These are phyloP conservation scores for Russula virescens DNA, from an alignment of 768 basidiomycete species.

Conservation along the genomic window DNA sequence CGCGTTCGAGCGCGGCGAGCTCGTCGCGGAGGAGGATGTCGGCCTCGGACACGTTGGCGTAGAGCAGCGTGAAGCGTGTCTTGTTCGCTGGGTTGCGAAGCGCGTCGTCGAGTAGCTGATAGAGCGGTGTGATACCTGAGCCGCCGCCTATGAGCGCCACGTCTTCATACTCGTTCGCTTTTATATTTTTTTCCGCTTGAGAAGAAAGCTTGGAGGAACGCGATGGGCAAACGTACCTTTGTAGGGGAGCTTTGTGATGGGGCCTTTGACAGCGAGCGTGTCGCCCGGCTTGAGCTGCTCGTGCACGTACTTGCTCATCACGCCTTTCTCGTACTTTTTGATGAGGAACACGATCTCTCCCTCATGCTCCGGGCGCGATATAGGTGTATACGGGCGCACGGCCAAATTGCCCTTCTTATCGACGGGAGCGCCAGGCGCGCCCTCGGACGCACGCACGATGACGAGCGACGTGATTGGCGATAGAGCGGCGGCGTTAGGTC, in stretches of 20 bases:
- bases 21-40: slow-evolving; percentile 87
- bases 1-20: slow-evolving; percentile 62
- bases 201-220: background rate
- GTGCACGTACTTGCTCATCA: slow-evolving; percentile 80
- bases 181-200: background rate
- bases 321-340: slow-evolving; percentile 80
- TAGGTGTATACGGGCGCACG: slow-evolving; percentile 89
- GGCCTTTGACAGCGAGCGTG: slow-evolving; percentile 82
- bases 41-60: slow-evolving; percentile 81
- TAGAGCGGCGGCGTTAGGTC: slow-evolving; percentile 61
- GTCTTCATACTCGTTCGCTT: slow-evolving; percentile 79
- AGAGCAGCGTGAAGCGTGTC: slow-evolving; percentile 92
- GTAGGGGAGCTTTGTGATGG: slow-evolving; percentile 82
- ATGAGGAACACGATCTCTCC: slow-evolving; percentile 78
- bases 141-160: slow-evolving; percentile 92
- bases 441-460: slow-evolving; percentile 66
- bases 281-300: slow-evolving; percentile 71
- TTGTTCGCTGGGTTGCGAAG: slow-evolving; percentile 71
- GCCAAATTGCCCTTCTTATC: slow-evolving; percentile 83
- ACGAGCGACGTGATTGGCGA: slow-evolving; percentile 77
- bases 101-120: slow-evolving; percentile 74
- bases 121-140: slow-evolving; percentile 85
- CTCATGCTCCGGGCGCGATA: slow-evolving; percentile 66
- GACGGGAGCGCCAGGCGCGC: slow-evolving; percentile 39
- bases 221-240: slow-evolving; percentile 45